Evolutionary conservation across 176 grass and related monocot species (phyloP), one percentile per base, ranked within the genome.

Genomic region (Aegilops sharonensis): DNA sequence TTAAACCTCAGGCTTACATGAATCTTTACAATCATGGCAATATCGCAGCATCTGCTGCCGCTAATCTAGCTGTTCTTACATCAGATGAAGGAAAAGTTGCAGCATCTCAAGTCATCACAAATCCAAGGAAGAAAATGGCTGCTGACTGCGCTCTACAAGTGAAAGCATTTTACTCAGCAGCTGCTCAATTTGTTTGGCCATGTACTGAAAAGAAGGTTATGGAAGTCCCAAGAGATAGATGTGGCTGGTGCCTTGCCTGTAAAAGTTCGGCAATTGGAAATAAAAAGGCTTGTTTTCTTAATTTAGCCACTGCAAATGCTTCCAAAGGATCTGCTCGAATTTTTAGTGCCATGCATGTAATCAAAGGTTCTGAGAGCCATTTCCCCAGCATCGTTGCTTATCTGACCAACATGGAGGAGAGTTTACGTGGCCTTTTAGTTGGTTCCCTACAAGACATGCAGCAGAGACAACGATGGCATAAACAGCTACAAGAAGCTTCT

Each of bases 221-320:
- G 86, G 97, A 99, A 84, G 81, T 92, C 32, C 97, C 97, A 66
- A 96, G 94, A 91, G 97, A 99, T 89, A 88, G 83, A 91, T 99
- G 97, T 83, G 97, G 97, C 74, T 99, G 97, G 97, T 99, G 97
- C 80, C 81, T 96, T 92, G 87, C 92, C 25, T 99, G 97, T 71
- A 88, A 91, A 92, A 95, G 90, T 86, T 91, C 90, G 21, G 87
- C 90, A 29, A 88, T 27, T 83, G 83, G 88, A 87, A 91, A 73
- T 65, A 99, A 94, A 90, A 94, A 89, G 31, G 94, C 94, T 36
- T 99, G 97, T 82, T 94, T 99, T 72, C 82, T 99, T 83, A 99
- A 96, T 87, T 80, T 93, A 85, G 94, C 90, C 64, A 91, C 92
- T 23, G 65, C 72, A 40, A 99, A 91, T 94, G 83, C 92, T 47